Base-by-base conservation (phyloP, 139 green algal species). In the Coelastrella sp. region DNA sequence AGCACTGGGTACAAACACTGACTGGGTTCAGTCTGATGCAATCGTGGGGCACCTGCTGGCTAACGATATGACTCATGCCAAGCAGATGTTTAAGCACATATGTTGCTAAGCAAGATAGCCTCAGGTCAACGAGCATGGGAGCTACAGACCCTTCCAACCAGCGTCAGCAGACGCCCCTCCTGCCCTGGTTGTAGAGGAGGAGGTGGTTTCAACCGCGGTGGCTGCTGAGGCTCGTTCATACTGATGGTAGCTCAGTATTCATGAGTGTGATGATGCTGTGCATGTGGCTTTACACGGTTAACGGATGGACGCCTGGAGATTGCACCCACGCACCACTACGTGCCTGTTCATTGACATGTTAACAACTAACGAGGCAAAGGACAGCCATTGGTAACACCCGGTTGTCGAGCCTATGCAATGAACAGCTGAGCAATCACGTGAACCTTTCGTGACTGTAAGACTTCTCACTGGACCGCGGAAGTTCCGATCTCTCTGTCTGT, bases 191-290 rank as follows among this genome's bases (percentile, higher is more conserved):
- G 17, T 15, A 78, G 8, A 22, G 82, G 82, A 78, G 82, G 82
- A 35, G 82, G 82, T 20, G 82, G 82, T 22, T 78, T 87, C 8
- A 87, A 56, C 15, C 82, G 82, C 9, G 82, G 82, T 4, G 25
- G 82, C 82, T 79, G 82, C 82, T 87, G 82, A 9, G 24, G 7
- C 8, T 70, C 59, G 6, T 61, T n/a, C 81, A 86, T 86, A 60
- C 7, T 22, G 20, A 49, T 49, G 35, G 3, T 49, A 3, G 35
- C 1, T 3, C 35, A 49, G 35, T 49, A 49, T 1, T 49, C 35
- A 49, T 49, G 35, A 49, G 35, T 49, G 35, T 49, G 35, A 49
- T 49, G 35, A 49, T 49, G 35, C 35, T 49, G 35, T 49, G 35
- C 35, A 49, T 49, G 35, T 49, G 27, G 60, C 25, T 27, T 4